Evolutionary conservation across 2,329 filamentous ascomycete genomes (phyloP).

Genomic region (Ceratocystis lukuohia): DNA sequence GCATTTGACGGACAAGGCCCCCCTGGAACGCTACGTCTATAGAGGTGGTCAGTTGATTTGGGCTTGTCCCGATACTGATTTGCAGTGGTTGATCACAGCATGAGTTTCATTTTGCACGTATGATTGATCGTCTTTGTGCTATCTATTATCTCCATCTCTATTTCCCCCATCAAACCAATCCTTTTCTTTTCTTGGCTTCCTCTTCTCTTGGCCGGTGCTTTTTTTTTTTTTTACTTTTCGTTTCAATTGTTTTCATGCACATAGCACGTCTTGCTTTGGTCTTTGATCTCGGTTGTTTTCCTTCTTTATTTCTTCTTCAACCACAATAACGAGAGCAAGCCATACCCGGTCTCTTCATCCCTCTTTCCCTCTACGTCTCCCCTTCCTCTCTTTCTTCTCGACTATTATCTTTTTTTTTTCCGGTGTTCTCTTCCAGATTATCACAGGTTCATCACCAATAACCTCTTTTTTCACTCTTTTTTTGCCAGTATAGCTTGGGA

Average conservation of each 20-base stretch:
- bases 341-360: neutral
- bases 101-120: neutral
- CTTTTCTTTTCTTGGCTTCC: neutral
- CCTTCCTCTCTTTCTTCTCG: too few relatives aligned
- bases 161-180: neutral
- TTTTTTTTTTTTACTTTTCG: neutral
- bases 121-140: neutral
- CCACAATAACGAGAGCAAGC: constrained; percentile 1
- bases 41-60: neutral
- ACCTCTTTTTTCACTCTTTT: too few relatives aligned
- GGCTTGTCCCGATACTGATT: constrained; percentile 2
- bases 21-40: neutral
- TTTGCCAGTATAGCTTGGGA: too few relatives aligned
- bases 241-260: neutral
- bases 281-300: constrained; percentile 8
- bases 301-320: constrained; percentile 4
- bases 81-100: neutral
- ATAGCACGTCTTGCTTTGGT: neutral
- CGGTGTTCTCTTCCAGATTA: neutral
- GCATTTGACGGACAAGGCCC: too few relatives aligned
- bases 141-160: neutral
- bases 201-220: neutral
- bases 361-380: too few relatives aligned
- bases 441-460: too few relatives aligned
- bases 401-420: neutral